These are phyloP conservation scores for Chamaenerion angustifolium DNA, from an alignment of 345 rosid species.

Conservation along the genomic window DNA sequence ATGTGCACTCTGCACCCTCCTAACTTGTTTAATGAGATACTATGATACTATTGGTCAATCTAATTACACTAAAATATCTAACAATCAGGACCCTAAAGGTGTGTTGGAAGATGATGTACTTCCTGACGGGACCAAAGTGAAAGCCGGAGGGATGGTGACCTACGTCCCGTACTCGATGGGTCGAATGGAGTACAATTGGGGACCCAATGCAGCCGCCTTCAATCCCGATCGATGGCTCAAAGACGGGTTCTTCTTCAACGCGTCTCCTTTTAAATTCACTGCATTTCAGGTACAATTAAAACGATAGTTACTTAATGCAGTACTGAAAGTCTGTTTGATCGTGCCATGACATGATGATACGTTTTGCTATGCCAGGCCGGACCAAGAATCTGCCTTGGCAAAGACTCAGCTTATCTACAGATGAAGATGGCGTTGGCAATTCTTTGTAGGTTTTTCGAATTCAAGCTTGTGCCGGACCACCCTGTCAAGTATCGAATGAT, in stretches of 20 bases:
- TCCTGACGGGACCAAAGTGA: conserved; percentile 84
- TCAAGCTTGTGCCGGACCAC: conserved; percentile 59
- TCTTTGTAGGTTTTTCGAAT: conserved; percentile 62
- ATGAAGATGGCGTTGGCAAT: conserved; percentile 89
- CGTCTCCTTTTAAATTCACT: conserved; percentile 90
- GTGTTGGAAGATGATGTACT: conserved; percentile 61
- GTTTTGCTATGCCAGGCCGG: conserved; percentile 40
- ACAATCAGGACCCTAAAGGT: conserved; percentile 93
- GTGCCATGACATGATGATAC: background rate
- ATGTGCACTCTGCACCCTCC: no score
- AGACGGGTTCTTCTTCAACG: conserved; percentile 72
- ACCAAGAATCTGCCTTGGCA: conserved; percentile 86
- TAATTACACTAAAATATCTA: no score
- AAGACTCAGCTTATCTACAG: conserved; percentile 94
- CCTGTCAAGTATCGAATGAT: conserved; percentile 86
- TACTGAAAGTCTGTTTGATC: no score
- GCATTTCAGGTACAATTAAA: conserved; percentile 64
- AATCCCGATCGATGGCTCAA: conserved; percentile 92
- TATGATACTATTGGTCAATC: no score
- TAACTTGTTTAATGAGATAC: no score
- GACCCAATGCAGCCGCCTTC: conserved; percentile 66
- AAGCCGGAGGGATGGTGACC: conserved; percentile 98
- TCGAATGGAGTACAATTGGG: conserved; percentile 90
- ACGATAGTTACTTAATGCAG: no score
- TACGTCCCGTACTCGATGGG: conserved; percentile 98